Percentiles rank a stretch among this genome's conserved stretches.
phyloP scores from a whole-genome alignment of 495 filamentous ascomycete species.

The Penicillium angulare region DNA sequence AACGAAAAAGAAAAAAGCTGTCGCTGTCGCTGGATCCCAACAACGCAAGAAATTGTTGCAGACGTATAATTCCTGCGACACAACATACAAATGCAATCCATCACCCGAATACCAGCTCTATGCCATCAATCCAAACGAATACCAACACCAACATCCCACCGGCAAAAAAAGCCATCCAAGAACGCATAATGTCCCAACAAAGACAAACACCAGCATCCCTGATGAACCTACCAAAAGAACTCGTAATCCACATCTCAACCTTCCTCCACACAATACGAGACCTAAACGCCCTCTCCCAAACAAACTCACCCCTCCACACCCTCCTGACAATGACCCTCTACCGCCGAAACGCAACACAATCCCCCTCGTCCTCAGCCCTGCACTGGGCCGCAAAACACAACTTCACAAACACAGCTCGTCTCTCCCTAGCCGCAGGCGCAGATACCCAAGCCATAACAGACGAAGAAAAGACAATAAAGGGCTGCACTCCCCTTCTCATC shows the following conservation, averaged over 20 bases:
- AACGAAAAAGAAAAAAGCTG: too few relatives aligned
- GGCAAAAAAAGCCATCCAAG: not conserved
- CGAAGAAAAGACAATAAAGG: constrained; percentile 9
- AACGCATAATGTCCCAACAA: not conserved
- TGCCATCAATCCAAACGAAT: too few relatives aligned
- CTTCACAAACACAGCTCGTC: constrained; percentile 3
- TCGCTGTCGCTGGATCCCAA: not conserved
- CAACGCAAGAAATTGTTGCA: not conserved
- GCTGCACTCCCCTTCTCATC: constrained; percentile 18
- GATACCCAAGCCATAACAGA: constrained; percentile 11
- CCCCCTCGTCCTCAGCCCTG: too few relatives aligned
- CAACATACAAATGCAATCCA: not conserved
- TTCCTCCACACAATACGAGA: constrained; percentile 7
- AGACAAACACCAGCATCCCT: not conserved
- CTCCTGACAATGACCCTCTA: constrained; percentile 20
- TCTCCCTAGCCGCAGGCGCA: constrained; percentile 15
- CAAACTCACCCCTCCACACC: constrained; percentile 5
- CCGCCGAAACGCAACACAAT: constrained; percentile 7
- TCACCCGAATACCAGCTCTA: too few relatives aligned
- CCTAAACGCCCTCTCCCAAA: constrained; percentile 15
- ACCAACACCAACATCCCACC: not conserved
- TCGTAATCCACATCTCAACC: constrained; percentile 13
- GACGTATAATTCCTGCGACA: too few relatives aligned
- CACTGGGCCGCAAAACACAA: constrained; percentile 19
- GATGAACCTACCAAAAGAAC: constrained; percentile 12